Base-by-base conservation (phyloP, 1,139 yeast species). In the Kodamaea arcana region DNA sequence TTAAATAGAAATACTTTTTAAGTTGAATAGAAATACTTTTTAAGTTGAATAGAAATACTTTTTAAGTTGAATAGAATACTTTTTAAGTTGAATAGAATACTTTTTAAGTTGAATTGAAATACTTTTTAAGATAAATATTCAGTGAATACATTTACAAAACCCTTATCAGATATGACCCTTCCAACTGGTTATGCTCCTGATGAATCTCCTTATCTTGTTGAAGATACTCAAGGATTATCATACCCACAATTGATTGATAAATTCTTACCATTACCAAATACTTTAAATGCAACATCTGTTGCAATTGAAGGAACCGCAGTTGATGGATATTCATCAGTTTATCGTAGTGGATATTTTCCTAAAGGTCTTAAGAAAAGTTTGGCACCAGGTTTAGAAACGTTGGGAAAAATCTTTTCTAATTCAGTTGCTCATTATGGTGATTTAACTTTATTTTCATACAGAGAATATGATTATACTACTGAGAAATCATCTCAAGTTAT, bases 321-420 rank as follows among this genome's bases (percentile, higher is more conserved):
- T 21, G 48, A 43, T 1, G 71, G 69, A 1, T 59, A 40, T 39
- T 59, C 69, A 10, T 48, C 55, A 10, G 53, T 65, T 30, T 67
- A 58, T 47, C 46, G 72, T 29, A 65, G 62, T 43, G 39, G 41
- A 9, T 53, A 54, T 18, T 47, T 47, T 25, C 55, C 61, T 13
- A 42, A 43, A 15, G 41, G 43, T 3, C 35, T 53, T 28, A 65
- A 64, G 42, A 42, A 41, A 10, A 53, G 44, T n/a, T 17, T 52
- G 26, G 33, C 41, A 14, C 46, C 50, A 1, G 48, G 44, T 4
- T 32, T 52, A 29, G 45, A 41, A 31, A 52, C 58, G 4, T 33
- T 47, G 27, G 38, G 42, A 24, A 42, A 37, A 15, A 11, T 46
- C 21, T 52, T 52, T 41, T 28, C 29, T 15, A 43, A 43, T 30